Evolutionary conservation across 2,329 filamentous ascomycete genomes (phyloP).

Genomic region (Cercospora beticola): DNA sequence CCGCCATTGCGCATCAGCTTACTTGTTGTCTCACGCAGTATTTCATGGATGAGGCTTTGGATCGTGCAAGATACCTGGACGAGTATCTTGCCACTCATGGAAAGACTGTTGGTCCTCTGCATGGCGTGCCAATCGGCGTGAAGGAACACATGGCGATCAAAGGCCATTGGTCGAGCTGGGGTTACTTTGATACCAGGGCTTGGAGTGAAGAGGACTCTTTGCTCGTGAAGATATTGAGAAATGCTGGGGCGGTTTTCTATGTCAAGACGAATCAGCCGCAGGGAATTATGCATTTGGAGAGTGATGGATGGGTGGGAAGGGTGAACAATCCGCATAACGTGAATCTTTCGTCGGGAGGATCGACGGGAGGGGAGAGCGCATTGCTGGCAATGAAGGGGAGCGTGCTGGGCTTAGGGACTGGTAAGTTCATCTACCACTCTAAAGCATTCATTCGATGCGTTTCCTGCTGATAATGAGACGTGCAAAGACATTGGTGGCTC

Average conservation of each 20-base stretch:
- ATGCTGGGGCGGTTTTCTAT: constrained; percentile 27
- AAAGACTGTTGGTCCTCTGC: constrained; percentile 21
- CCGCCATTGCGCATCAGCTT: constrained; percentile 23
- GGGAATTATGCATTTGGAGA: constrained; percentile 23
- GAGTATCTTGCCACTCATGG: constrained; percentile 20
- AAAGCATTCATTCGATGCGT: not conserved
- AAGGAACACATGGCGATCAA: constrained; percentile 24
- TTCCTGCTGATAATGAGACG: not conserved
- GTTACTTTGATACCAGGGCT: constrained; percentile 14
- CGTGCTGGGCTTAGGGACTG: constrained; percentile 58
- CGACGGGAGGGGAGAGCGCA: constrained; percentile 42
- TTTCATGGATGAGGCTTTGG: constrained; percentile 24
- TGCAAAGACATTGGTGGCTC: constrained; percentile 57
- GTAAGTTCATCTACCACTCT: not conserved
- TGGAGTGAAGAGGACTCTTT: constrained; percentile 18
- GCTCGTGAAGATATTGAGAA: constrained; percentile 18
- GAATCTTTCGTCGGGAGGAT: constrained; percentile 22
- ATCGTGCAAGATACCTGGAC: constrained; percentile 22
- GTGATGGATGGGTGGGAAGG: constrained; percentile 15
- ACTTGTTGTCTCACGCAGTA: constrained; percentile 25
- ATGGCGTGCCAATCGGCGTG: constrained; percentile 24
- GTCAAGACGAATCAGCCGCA: constrained; percentile 27
- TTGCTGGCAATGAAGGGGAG: constrained; percentile 59
- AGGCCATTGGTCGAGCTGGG: constrained; percentile 18
- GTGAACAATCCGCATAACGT: constrained; percentile 24